Conservation (phyloP, 768 basidiomycete species). For the Rhizopogon roseolus region DNA sequence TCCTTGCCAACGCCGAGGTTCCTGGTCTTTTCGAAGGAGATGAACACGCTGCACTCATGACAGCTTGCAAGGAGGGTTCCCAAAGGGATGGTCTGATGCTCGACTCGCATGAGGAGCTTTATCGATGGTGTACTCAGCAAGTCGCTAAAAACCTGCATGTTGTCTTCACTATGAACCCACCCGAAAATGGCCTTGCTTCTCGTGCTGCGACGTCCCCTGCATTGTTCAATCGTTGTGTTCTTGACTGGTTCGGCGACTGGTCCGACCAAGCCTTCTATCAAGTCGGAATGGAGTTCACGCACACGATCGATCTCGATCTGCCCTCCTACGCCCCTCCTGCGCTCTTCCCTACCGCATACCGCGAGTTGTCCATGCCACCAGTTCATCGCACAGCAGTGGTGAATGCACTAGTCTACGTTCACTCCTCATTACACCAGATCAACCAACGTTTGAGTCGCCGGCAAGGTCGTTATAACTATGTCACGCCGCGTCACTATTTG, state of each 20-base stretch:
- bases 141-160: conserved; percentile 98
- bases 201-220: conserved; percentile 97
- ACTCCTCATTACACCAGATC: conserved; percentile 83
- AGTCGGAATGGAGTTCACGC: conserved; percentile 96
- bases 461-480: conserved; percentile 95
- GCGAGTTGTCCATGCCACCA: conserved; percentile 81
- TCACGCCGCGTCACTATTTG: conserved; percentile 95
- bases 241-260: conserved; percentile 99
- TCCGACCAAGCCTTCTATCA: conserved; percentile 98
- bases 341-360: conserved; percentile 87
- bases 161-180: conserved; percentile 99
- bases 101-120: conserved; percentile 95
- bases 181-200: conserved; percentile 91
- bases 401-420: conserved; percentile 91
- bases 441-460: conserved; percentile 85
- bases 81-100: conserved; percentile 97
- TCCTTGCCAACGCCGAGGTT: conserved; percentile 99
- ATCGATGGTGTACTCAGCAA: conserved; percentile 98
- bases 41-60: conserved; percentile 96
- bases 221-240: conserved; percentile 96
- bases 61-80: conserved; percentile 99
- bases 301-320: conserved; percentile 87
- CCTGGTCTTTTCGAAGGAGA: conserved; percentile 99
- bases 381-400: conserved; percentile 86
- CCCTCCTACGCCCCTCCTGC: conserved; percentile 73